Conservation (phyloP, 1,284 basidiomycete genomes). For the Cryptococcus sp. region DNA sequence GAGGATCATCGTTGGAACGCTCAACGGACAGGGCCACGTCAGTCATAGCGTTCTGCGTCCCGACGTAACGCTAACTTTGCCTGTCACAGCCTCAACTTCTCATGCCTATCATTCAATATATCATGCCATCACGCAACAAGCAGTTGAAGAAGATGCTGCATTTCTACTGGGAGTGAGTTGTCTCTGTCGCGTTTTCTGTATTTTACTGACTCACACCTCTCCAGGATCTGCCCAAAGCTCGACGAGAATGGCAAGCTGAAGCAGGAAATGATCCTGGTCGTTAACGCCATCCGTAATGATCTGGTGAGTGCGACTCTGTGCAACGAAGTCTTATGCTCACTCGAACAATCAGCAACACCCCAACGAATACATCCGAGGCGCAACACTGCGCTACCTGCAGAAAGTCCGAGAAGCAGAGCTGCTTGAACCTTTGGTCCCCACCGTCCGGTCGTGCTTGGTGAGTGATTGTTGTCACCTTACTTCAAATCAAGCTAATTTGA, state of each 20-base stretch:
- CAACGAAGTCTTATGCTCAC: not conserved
- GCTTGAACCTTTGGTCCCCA: constrained; percentile 93
- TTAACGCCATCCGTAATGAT: constrained; percentile 97
- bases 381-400: constrained; percentile 93
- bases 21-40: constrained; percentile 83
- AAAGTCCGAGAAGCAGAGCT: constrained; percentile 94
- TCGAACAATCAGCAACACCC: constrained; percentile 81
- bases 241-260: constrained; percentile 97
- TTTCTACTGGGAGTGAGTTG: constrained; percentile 91
- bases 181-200: not conserved
- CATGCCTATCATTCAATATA: constrained; percentile 99
- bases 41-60: constrained; percentile 20
- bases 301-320: constrained; percentile 62
- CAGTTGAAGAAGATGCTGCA: constrained; percentile 97
- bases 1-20: constrained; percentile 90
- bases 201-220: not conserved
- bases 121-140: constrained; percentile 93
- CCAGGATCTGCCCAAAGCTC: constrained; percentile 87
- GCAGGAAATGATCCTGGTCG: constrained; percentile 99
- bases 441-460: constrained; percentile 82
- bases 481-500: not conserved
- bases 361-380: constrained; percentile 98
- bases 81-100: constrained; percentile 72
- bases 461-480: constrained; percentile 17
- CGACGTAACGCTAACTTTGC: not conserved